Base-by-base conservation (phyloP, 192 early-diverging fungal genomes). In the Backusella luteola region DNA sequence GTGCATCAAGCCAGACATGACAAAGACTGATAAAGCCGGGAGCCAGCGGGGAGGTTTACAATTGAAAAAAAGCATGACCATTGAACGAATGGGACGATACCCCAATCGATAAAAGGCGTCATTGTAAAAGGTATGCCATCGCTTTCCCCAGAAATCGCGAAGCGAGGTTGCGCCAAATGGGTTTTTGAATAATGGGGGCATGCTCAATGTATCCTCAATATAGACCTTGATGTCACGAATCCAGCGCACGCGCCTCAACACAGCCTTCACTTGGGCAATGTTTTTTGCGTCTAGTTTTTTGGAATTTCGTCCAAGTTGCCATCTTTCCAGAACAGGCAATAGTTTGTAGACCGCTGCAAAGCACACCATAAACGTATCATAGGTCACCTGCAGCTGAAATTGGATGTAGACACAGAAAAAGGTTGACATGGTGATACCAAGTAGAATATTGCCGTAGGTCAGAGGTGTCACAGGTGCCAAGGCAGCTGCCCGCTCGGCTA, bases 121-220 rank as follows among this genome's bases (percentile, higher is more conserved):
- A 21, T 75, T 67, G 42, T 75, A 75, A 52, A 75, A 41, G 3
- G 63, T 75, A 19, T 75, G 74, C 74, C 74, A 75, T 17, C 74
- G 66, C 19, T 29, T 42, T 21, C 53, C 56, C 74, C 74, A 75
- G 11, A 75, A 75, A 46, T 75, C 74, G 7, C 74, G 66, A 26
- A 75, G 41, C 3, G 39, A 46, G 9, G 34, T 38, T 6, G 74
- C 66, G 17, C 23, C 12, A 32, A 42, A 75, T 9, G 74, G 74
- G 15, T 36, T 32, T 19, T 52, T 21, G 5, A 75, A 75, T 1
- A 75, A 23, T 3, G 74, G 74, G 12, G 63, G 74, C 74, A 75
- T 75, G n/a, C n/a, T 49, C 23, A 75, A 32, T 34, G 66, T 75
- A n/a, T 39, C 41, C 38, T 75, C 74, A 6, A 75, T 44, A 68